Conservation (phyloP, 352 stramenopile genomes). For the Hyaloperonospora arabidopsidis region DNA sequence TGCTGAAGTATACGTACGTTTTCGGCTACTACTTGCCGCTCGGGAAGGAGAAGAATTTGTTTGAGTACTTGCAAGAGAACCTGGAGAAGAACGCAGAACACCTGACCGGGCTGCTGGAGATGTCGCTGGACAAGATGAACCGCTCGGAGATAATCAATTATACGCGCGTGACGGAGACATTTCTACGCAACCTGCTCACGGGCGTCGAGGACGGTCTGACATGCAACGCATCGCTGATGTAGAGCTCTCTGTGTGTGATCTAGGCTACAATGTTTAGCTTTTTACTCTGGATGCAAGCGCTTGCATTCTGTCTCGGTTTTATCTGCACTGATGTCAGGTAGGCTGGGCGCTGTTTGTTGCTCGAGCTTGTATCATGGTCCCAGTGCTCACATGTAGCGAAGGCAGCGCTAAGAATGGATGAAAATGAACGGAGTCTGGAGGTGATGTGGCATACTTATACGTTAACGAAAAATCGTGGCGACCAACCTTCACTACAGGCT, state of each 20-base stretch:
- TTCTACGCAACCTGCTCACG: conserved; percentile 85
- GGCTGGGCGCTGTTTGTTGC: conserved; percentile 18
- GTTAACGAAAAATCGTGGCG: conserved; percentile 18
- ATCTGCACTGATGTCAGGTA: conserved; percentile 30
- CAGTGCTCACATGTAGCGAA: conserved; percentile 1
- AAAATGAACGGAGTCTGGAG: conserved; percentile 24
- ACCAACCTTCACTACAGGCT: conserved; percentile 15
- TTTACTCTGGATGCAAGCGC: conserved; percentile 16
- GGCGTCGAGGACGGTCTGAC: conserved; percentile 87
- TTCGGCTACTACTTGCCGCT: conserved; percentile 91
- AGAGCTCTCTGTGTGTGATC: conserved; percentile 13
- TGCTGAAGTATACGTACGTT: conserved; percentile 98
- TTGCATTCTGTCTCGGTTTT: conserved; percentile 25
- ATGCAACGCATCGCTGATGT: conserved; percentile 30
- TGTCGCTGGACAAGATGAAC: conserved; percentile 89
- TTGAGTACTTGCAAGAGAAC: conserved; percentile 92
- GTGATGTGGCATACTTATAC: conserved; percentile 22
- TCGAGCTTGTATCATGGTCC: not conserved
- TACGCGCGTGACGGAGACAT: conserved; percentile 89
- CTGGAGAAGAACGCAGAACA: conserved; percentile 92
- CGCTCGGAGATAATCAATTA: conserved; percentile 92
- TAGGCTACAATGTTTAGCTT: conserved; percentile 13
- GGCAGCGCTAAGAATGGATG: conserved; percentile 15
- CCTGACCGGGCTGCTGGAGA: conserved; percentile 85
- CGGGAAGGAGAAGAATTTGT: conserved; percentile 89